phyloP scores from a whole-genome alignment of 495 filamentous ascomycete genomes.

The Thozetella sp. region DNA sequence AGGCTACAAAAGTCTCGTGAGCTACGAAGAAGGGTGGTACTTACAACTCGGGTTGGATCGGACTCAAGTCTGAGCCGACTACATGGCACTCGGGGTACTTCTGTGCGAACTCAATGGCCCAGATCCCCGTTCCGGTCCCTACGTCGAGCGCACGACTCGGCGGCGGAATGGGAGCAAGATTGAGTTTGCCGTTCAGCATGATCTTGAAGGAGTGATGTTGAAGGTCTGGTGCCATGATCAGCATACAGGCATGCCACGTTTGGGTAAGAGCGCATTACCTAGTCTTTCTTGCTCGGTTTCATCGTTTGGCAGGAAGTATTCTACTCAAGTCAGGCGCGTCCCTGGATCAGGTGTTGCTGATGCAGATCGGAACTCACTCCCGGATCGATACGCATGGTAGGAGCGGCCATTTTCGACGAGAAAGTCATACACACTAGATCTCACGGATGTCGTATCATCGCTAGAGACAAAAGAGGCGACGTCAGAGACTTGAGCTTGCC shows the following conservation, averaged over 20 bases:
- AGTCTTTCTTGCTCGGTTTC: not conserved
- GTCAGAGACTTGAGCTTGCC: not conserved
- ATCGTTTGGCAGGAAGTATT: constrained; percentile 19
- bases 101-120: not conserved
- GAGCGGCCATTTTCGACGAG: constrained; percentile 23
- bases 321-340: constrained; percentile 5
- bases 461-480: not conserved
- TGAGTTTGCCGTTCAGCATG: not conserved
- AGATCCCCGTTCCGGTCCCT: too few relatives aligned
- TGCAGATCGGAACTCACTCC: constrained; percentile 14
- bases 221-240: not conserved
- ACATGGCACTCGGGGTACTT: constrained; percentile 11
- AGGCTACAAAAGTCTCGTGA: too few relatives aligned
- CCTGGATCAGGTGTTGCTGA: not conserved
- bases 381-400: constrained; percentile 25
- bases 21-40: not conserved
- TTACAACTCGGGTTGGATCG: constrained; percentile 41
- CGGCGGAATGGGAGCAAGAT: not conserved
- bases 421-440: constrained; percentile 20
- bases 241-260: not conserved
- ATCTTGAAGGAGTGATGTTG: not conserved
- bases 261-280: constrained; percentile 1
- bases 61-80: constrained; percentile 42
- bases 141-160: not conserved
- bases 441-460: constrained; percentile 9